Percentiles rank a stretch among this genome's conserved stretches.
Evolutionary conservation across 768 basidiomycete species (phyloP).

Genomic region (Rhizopogon roseolus): DNA sequence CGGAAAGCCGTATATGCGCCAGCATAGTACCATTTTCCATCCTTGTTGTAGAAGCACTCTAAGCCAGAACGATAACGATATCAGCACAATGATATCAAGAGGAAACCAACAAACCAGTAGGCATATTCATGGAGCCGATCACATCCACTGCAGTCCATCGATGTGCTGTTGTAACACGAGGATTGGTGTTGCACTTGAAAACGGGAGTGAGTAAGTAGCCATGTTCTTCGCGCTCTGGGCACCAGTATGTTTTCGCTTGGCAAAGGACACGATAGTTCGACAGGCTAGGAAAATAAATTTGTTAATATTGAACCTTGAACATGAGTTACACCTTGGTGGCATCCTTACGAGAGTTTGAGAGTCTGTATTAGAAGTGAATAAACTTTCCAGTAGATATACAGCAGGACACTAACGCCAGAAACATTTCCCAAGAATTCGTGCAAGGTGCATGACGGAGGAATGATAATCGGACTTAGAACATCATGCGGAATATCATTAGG

Average conservation of each 20-base stretch:
- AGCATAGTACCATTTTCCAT: constrained; percentile 80
- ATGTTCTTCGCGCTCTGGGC: constrained; percentile 77
- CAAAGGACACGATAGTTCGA: constrained; percentile 65
- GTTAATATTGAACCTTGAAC: background rate
- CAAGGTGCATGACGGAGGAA: constrained; percentile 59
- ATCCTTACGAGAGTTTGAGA: constrained; percentile 52
- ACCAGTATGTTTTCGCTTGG: constrained; percentile 69
- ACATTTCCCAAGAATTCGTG: constrained; percentile 64
- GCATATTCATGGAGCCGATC: constrained; percentile 49
- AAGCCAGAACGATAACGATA: constrained; percentile 1
- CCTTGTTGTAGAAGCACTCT: constrained; percentile 83
- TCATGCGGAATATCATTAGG: constrained; percentile 62
- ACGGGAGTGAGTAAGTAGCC: constrained; percentile 70
- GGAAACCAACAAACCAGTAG: constrained; percentile 45
- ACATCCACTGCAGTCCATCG: constrained; percentile 68
- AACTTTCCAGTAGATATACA: background rate
- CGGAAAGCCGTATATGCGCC: constrained; percentile 69
- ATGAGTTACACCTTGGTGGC: background rate
- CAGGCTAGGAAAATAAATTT: constrained; percentile 36
- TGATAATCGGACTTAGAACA: constrained; percentile 60
- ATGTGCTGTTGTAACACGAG: constrained; percentile 71
- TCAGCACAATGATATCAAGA: background rate
- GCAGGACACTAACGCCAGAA: constrained; percentile 43
- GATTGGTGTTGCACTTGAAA: constrained; percentile 79
- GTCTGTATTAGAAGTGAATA: constrained; percentile 29